Evolutionary conservation across 768 basidiomycete genomes (phyloP).

Genomic region (Fistulinella prunicolor): DNA sequence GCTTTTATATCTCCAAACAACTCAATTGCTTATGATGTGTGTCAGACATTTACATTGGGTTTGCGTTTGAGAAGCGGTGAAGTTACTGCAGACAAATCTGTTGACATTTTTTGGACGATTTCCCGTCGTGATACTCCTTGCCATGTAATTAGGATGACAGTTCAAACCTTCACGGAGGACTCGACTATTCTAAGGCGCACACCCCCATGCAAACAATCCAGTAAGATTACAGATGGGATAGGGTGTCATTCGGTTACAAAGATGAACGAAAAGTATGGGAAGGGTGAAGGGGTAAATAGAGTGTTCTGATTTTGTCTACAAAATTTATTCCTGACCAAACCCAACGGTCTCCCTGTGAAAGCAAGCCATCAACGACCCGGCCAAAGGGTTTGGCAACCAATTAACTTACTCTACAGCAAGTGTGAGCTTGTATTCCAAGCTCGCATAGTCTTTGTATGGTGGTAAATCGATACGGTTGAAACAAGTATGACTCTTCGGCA

Average conservation of each 20-base stretch:
- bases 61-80: slow-evolving; percentile 78
- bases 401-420: slow-evolving; percentile 84
- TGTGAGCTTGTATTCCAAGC: slow-evolving; percentile 91
- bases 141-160: not conserved
- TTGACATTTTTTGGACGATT: not conserved
- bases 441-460: slow-evolving; percentile 95
- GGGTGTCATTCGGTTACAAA: slow-evolving; percentile 14
- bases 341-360: slow-evolving; percentile 80
- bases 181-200: not conserved
- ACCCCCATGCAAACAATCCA: slow-evolving; percentile 14
- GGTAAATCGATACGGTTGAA: slow-evolving; percentile 97
- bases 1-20: not conserved
- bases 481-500: slow-evolving; percentile 96
- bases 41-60: slow-evolving; percentile 89
- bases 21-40: slow-evolving; percentile 4
- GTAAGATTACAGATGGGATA: slow-evolving; percentile 33
- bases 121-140: not conserved
- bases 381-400: slow-evolving; percentile 1
- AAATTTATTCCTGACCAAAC: slow-evolving; percentile 84
- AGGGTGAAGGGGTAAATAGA: slow-evolving; percentile 12
- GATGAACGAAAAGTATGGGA: slow-evolving; percentile 4
- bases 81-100: too few species aligned
- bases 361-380: slow-evolving; percentile 13
- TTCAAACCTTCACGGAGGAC: too few species aligned
- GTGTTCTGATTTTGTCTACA: not conserved